Evolutionary conservation across 1,284 basidiomycete genomes (phyloP).

Genomic region (Marasmius sp.): DNA sequence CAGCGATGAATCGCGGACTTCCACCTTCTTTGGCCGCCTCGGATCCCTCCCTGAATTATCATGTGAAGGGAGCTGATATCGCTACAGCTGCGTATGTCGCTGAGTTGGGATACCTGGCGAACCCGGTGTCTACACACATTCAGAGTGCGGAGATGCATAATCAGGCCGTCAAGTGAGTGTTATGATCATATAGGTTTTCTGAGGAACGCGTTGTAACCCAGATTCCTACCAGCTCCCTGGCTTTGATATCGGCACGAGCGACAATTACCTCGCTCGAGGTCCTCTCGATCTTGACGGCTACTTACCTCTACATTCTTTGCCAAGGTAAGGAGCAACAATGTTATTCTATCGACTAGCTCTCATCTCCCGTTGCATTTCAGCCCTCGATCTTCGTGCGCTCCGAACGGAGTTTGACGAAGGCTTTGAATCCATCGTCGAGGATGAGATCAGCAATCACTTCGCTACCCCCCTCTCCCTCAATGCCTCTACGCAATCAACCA

Average conservation of each 20-base stretch:
- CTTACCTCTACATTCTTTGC: slow-evolving; percentile 76
- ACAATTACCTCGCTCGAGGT: slow-evolving; percentile 78
- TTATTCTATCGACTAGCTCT: not conserved
- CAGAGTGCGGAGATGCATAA: slow-evolving; percentile 89
- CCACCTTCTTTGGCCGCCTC: slow-evolving; percentile 79
- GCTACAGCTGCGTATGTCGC: slow-evolving; percentile 78
- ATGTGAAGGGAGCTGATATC: slow-evolving; percentile 85
- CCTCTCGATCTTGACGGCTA: slow-evolving; percentile 69
- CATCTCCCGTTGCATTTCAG: slow-evolving; percentile 27
- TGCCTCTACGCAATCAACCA: slow-evolving; percentile 26
- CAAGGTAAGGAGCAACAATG: slow-evolving; percentile 44
- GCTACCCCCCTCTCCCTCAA: slow-evolving; percentile 32
- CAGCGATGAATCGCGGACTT: slow-evolving; percentile 79
- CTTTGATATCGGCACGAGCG: slow-evolving; percentile 77
- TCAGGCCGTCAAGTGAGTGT: slow-evolving; percentile 75
- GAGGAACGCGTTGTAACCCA: slow-evolving; percentile 3
- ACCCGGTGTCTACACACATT: slow-evolving; percentile 83
- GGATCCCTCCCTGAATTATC: slow-evolving; percentile 82
- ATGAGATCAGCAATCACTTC: slow-evolving; percentile 52
- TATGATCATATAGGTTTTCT: slow-evolving; percentile 10
- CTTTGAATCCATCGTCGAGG: slow-evolving; percentile 47
- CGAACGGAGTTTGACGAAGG: slow-evolving; percentile 61
- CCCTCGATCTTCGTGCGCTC: slow-evolving; percentile 75
- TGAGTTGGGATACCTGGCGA: slow-evolving; percentile 81
- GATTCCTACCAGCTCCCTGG: slow-evolving; percentile 59